Evolutionary conservation across 768 basidiomycete genomes (phyloP).

Genomic region (Symmetrospora coprosmae): DNA sequence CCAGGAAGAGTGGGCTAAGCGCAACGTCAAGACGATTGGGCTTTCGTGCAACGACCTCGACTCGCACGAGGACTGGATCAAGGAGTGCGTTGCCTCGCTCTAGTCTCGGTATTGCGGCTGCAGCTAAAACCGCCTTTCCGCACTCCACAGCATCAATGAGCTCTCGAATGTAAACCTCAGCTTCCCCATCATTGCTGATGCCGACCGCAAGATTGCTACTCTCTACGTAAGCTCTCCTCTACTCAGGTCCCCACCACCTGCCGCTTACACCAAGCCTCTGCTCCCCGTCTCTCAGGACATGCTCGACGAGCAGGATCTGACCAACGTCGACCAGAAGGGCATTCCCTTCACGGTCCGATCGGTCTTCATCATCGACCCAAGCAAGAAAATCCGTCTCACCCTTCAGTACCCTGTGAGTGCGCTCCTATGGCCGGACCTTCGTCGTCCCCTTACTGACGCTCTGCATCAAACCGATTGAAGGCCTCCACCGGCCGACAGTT

Average conservation of each 20-base stretch:
- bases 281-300: constrained; percentile 59
- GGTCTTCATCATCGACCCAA: constrained; percentile 94
- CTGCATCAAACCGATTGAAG: background rate
- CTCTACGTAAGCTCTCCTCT: constrained; percentile 25
- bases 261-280: background rate
- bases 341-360: constrained; percentile 96
- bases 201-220: constrained; percentile 62
- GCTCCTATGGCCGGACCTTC: background rate
- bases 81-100: constrained; percentile 42
- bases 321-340: constrained; percentile 46
- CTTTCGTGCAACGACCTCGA: constrained; percentile 61
- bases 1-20: constrained; percentile 63
- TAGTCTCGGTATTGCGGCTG: background rate
- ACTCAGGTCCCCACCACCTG: background rate
- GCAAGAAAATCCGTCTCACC: constrained; percentile 80
- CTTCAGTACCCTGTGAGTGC: constrained; percentile 59
- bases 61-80: constrained; percentile 73
- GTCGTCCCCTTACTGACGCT: background rate
- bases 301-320: constrained; percentile 88
- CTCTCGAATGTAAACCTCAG: constrained; percentile 56
- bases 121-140: constrained; percentile 47
- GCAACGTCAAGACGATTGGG: constrained; percentile 79
- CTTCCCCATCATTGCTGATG: constrained; percentile 96
- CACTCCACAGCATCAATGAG: constrained; percentile 41
- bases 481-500: constrained; percentile 94